phyloP scores from a whole-genome alignment of 2,329 filamentous ascomycete species.

The Penicillium freii region DNA sequence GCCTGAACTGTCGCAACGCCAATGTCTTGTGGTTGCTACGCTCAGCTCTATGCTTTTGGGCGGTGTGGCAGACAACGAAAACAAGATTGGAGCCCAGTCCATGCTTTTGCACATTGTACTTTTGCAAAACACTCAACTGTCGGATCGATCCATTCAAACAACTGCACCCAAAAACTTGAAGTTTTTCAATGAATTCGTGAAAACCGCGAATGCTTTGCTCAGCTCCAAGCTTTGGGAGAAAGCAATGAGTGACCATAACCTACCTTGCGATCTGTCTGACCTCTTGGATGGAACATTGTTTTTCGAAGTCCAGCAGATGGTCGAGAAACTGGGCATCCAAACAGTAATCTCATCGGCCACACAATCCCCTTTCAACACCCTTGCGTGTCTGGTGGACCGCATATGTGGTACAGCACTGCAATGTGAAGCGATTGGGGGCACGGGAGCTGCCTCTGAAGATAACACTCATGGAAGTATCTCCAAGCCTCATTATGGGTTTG shows the following conservation, averaged over 20 bases:
- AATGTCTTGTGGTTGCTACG: conserved; percentile 19
- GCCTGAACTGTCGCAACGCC: conserved; percentile 20
- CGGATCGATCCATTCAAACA: conserved; percentile 14
- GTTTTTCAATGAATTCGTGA: conserved; percentile 40
- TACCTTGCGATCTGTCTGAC: conserved; percentile 52
- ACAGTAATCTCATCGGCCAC: conserved; percentile 9
- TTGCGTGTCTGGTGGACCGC: conserved; percentile 4
- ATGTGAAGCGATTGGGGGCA: background rate
- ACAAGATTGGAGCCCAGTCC: conserved; percentile 5
- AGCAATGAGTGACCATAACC: conserved; percentile 20
- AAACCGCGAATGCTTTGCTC: conserved; percentile 39
- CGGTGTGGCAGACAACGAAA: background rate
- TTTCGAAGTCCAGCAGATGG: conserved; percentile 9
- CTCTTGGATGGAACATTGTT: conserved; percentile 56
- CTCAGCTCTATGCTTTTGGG: conserved; percentile 16
- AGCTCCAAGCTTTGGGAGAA: conserved; percentile 37
- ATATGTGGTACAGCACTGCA: conserved; percentile 5
- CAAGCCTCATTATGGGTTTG: background rate
- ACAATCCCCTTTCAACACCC: conserved; percentile 13
- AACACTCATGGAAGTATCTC: background rate
- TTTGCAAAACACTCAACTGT: conserved; percentile 21
- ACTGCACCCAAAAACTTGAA: background rate
- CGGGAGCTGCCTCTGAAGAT: background rate
- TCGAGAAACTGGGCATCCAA: background rate
- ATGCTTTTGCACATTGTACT: conserved; percentile 25